A percentile compares a stretch with the other conserved stretches of the same genome.
These are phyloP conservation scores for Ascoidea asiatica DNA, from an alignment of 805 yeast genomes.

Conservation along the genomic window DNA sequence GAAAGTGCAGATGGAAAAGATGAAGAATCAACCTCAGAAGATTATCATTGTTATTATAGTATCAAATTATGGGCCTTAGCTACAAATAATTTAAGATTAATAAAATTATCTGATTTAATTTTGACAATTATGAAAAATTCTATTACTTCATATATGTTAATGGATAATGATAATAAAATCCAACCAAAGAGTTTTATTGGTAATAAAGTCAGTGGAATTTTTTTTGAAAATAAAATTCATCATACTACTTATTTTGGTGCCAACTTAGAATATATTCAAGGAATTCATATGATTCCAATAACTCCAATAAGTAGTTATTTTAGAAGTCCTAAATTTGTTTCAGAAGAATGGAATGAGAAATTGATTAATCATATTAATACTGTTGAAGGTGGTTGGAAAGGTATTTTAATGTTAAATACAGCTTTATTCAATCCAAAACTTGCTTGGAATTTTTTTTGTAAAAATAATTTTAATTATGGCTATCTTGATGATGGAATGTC, in stretches of 20 bases:
- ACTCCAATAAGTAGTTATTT: conserved; percentile 50
- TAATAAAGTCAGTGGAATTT: conserved; percentile 56
- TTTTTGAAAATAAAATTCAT: conserved; percentile 60
- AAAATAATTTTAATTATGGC: conserved; percentile 34
- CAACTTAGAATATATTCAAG: conserved; percentile 52
- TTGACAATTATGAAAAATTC: conserved; percentile 40
- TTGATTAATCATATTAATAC: conserved; percentile 25
- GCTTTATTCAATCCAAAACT: conserved; percentile 60
- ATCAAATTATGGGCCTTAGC: conserved; percentile 58
- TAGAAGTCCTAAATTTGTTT: conserved; percentile 35
- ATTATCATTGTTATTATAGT: conserved; percentile 54
- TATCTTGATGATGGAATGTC: conserved; percentile 78
- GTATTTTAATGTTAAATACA: conserved; percentile 48
- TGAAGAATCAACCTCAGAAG: conserved; percentile 62
- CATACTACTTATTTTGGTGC: conserved; percentile 63
- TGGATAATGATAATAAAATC: conserved; percentile 29
- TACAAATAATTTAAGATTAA: conserved; percentile 36
- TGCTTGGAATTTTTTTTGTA: conserved; percentile 50
- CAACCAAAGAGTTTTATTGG: conserved; percentile 36
- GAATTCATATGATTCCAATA: conserved; percentile 67
- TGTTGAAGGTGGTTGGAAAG: conserved; percentile 50
- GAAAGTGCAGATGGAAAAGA: conserved; percentile 56
- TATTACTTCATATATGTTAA: conserved; percentile 42
- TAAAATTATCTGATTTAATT: conserved; percentile 42
- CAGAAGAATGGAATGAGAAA: conserved; percentile 46